Percentiles rank a stretch among this genome's conserved stretches.
These are phyloP conservation scores for Linnemannia exigua DNA, from an alignment of 192 early-diverging fungal genomes.

Conservation along the genomic window DNA sequence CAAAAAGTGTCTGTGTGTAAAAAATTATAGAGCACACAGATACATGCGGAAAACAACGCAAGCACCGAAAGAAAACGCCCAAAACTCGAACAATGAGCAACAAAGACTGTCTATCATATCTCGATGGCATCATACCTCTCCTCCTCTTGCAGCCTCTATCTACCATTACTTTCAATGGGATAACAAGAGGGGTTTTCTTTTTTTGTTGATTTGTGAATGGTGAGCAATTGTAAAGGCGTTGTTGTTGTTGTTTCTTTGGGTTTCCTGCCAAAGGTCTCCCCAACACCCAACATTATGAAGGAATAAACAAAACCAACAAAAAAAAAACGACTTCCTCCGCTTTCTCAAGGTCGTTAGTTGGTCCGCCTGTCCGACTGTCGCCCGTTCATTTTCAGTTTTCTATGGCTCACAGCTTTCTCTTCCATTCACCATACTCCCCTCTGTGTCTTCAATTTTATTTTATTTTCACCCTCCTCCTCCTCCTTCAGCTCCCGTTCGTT, in stretches of 20 bases:
- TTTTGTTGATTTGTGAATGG: neutral
- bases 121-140: neutral
- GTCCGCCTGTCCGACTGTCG: no score
- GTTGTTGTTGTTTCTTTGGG: neutral
- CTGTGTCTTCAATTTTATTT: no score
- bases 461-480: no score
- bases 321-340: neutral
- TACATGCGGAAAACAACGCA: neutral
- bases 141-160: neutral
- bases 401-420: neutral
- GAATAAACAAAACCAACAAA: no score
- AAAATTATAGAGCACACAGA: neutral
- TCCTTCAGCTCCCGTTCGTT: neutral
- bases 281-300: constrained; percentile 2
- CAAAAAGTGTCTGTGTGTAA: neutral
- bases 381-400: neutral
- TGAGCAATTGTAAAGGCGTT: no score
- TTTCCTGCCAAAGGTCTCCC: neutral
- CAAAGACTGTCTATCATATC: neutral
- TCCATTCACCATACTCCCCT: neutral
- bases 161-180: neutral
- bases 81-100: neutral
- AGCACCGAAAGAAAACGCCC: neutral
- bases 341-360: neutral
- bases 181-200: neutral